Evolutionary conservation across 140 eudicot genomes (phyloP).

Genomic region (Flaveria floridana): DNA sequence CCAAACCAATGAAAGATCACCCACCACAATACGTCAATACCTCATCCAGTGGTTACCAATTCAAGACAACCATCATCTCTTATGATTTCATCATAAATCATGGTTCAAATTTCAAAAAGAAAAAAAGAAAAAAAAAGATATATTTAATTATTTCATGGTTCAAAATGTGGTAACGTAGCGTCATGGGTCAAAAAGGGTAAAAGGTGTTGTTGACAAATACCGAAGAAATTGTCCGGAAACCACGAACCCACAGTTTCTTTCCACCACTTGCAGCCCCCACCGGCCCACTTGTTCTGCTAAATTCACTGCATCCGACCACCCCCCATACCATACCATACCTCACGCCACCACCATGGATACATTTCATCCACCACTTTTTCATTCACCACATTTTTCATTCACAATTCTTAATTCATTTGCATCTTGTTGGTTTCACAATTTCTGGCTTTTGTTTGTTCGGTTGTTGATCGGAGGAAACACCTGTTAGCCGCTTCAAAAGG

Average conservation of each 20-base stretch:
- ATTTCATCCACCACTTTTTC: slow-evolving; percentile 2
- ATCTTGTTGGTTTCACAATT: slow-evolving; percentile 1
- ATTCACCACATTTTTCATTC: neutral
- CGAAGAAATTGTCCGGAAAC: slow-evolving; percentile 34
- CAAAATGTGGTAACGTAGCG: neutral
- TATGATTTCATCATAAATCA: no score
- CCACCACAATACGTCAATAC: no score
- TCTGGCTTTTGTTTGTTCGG: neutral
- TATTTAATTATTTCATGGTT: neutral
- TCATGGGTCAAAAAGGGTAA: slow-evolving; percentile 27
- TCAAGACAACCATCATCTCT: no score
- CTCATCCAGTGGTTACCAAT: no score
- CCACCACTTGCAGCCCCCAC: slow-evolving; percentile 33
- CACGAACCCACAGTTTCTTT: slow-evolving; percentile 39
- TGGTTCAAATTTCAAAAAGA: no score
- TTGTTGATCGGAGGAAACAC: neutral
- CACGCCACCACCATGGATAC: slow-evolving; percentile 19
- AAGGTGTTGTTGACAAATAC: slow-evolving; percentile 24
- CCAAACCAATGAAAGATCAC: no score
- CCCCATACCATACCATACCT: neutral
- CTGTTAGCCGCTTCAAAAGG: neutral
- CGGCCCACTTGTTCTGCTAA: slow-evolving; percentile 34
- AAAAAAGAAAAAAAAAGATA: no score
- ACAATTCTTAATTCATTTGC: neutral
- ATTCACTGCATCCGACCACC: slow-evolving; percentile 47